Percentiles rank a stretch among this genome's conserved stretches.
Conservation (phyloP, 176 grass and related monocot genomes). For the Aegilops longissima region DNA sequence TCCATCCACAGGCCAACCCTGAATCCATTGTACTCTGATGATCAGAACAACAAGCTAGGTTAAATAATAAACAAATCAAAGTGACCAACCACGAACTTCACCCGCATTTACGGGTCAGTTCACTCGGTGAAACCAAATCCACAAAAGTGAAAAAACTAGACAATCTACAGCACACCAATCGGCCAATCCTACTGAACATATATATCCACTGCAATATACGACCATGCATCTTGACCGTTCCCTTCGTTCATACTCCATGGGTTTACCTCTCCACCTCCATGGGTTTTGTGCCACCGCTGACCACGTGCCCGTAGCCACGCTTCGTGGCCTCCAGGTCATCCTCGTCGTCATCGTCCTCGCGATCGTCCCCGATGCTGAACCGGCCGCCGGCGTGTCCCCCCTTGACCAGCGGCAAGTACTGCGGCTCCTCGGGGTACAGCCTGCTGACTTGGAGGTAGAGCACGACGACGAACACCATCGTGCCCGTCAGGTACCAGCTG, state of each 20-base stretch:
- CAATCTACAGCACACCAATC: background rate
- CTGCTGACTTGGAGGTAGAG: constrained; percentile 57
- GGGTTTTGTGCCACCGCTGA: background rate
- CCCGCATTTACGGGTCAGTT: constrained; percentile 19
- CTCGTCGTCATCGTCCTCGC: constrained; percentile 63
- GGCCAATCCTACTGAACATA: background rate
- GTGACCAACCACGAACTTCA: background rate
- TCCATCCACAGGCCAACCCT: background rate
- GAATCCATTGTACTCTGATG: background rate
- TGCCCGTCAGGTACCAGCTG: constrained; percentile 77
- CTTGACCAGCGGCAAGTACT: constrained; percentile 72
- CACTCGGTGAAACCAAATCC: background rate
- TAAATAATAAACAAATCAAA: constrained; percentile 6
- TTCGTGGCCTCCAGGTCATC: constrained; percentile 59
- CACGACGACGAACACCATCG: constrained; percentile 51
- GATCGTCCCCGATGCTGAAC: constrained; percentile 44
- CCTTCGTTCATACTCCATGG: background rate
- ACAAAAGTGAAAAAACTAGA: background rate
- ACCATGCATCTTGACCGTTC: background rate
- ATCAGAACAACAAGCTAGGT: background rate
- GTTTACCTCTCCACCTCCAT: constrained; percentile 38
- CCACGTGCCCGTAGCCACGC: constrained; percentile 20
- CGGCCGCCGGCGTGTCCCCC: background rate
- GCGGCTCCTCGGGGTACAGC: constrained; percentile 63
- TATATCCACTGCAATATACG: background rate